These are phyloP conservation scores for Gossypium australe DNA, from an alignment of 345 rosid genomes.

Conservation along the genomic window DNA sequence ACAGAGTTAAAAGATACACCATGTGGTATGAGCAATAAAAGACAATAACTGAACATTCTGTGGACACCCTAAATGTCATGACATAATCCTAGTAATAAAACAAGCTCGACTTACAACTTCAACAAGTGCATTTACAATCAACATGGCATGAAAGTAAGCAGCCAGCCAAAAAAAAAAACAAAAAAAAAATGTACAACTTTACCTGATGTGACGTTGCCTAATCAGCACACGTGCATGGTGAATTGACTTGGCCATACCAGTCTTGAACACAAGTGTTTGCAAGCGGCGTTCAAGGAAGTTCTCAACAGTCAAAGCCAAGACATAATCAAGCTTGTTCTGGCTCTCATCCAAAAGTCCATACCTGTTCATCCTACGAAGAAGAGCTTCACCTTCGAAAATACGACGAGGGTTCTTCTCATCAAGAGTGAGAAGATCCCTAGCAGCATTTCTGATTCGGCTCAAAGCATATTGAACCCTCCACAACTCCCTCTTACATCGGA, in stretches of 20 bases:
- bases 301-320: conserved; percentile 53
- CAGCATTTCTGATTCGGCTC: conserved; percentile 55
- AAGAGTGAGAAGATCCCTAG: conserved; percentile 54
- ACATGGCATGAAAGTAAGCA: neutral
- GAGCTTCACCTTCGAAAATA: conserved; percentile 60
- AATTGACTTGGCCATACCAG: conserved; percentile 23
- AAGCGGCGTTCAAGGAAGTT: conserved; percentile 44
- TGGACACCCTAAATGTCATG: neutral
- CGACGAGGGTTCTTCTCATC: conserved; percentile 58
- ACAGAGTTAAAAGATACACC: no score
- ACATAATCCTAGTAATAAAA: neutral
- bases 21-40: no score
- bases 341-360: conserved; percentile 41
- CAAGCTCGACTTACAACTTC: neutral
- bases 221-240: conserved; percentile 24
- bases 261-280: conserved; percentile 37
- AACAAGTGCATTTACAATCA: neutral
- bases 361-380: conserved; percentile 49
- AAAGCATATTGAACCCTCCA: conserved; percentile 60
- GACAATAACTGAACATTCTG: no score
- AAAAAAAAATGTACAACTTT: neutral
- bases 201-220: conserved; percentile 23
- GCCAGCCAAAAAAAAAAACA: neutral
- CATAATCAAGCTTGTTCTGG: conserved; percentile 64
- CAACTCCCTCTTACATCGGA: conserved; percentile 51